Evolutionary conservation across 208 protist species (phyloP).

Genomic region (Leishmania mexicana): DNA sequence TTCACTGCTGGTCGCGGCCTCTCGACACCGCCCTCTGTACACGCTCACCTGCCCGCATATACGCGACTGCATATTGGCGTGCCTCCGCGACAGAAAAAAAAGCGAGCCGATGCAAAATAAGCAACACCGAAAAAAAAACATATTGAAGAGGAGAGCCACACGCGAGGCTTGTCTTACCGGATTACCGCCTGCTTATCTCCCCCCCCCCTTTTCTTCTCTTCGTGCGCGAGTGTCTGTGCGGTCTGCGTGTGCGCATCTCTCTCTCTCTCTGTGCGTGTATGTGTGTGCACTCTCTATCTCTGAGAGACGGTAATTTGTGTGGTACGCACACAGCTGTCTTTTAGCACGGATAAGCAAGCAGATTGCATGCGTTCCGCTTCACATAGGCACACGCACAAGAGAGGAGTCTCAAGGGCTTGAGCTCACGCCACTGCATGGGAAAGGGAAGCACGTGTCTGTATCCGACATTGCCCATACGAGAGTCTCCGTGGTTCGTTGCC

Average conservation of each 20-base stretch:
- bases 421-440: neutral
- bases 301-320: neutral
- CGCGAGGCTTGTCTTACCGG: neutral
- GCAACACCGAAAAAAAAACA: neutral
- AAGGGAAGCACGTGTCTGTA: neutral
- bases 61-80: neutral
- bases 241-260: no score
- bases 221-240: neutral
- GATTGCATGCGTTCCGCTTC: neutral
- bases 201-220: neutral
- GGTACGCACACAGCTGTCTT: neutral
- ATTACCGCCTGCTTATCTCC: neutral
- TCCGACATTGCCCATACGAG: no score
- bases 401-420: neutral
- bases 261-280: neutral
- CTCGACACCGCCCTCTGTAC: neutral
- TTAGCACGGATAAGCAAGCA: no score
- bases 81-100: neutral
- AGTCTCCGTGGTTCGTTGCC: neutral
- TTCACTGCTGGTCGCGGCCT: neutral
- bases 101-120: no score
- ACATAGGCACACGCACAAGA: neutral
- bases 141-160: neutral
- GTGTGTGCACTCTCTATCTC: neutral
- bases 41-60: neutral